Evolutionary conservation across 495 filamentous ascomycete genomes (phyloP).

Genomic region (Penicillium subrubescens): DNA sequence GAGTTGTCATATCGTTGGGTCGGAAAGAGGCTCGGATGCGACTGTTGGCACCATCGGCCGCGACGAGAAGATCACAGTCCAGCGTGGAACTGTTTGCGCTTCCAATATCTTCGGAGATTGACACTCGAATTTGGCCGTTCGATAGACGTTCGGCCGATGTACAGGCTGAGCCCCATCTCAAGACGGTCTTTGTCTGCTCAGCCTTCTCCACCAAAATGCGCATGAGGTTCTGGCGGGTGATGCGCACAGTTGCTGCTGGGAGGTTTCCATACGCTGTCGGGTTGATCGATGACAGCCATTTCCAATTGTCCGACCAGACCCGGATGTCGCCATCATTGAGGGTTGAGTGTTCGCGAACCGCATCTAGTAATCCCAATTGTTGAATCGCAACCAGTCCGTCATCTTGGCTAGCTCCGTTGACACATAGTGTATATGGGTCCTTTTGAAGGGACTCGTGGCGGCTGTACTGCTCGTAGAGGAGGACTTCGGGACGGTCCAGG

Average conservation of each 20-base stretch:
- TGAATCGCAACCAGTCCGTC: conserved; percentile 11
- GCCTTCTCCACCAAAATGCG: conserved; percentile 9
- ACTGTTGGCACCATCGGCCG: conserved; percentile 15
- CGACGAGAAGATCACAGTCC: conserved; percentile 17
- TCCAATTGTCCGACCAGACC: conserved; percentile 14
- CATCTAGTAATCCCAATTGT: conserved; percentile 15
- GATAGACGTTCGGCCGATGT: conserved; percentile 1
- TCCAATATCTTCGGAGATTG: neutral
- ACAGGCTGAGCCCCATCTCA: conserved; percentile 2
- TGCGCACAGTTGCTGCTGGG: conserved; percentile 16
- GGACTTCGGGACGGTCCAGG: conserved; percentile 11
- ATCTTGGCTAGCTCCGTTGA: conserved; percentile 11
- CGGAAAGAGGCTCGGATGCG: conserved; percentile 9
- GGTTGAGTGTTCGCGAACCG: conserved; percentile 7
- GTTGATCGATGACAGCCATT: conserved; percentile 17
- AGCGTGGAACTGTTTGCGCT: neutral
- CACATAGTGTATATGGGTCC: conserved; percentile 7
- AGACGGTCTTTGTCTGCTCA: neutral
- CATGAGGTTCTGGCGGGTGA: conserved; percentile 9
- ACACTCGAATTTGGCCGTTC: conserved; percentile 5
- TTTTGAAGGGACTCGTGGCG: conserved; percentile 9
- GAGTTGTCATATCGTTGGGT: conserved; percentile 9
- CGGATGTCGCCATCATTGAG: conserved; percentile 13
- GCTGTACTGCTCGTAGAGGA: conserved; percentile 1
- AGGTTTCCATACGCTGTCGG: conserved; percentile 8